Evolutionary conservation across 768 basidiomycete species (phyloP).

Genomic region (Guyanaporus albipodus): DNA sequence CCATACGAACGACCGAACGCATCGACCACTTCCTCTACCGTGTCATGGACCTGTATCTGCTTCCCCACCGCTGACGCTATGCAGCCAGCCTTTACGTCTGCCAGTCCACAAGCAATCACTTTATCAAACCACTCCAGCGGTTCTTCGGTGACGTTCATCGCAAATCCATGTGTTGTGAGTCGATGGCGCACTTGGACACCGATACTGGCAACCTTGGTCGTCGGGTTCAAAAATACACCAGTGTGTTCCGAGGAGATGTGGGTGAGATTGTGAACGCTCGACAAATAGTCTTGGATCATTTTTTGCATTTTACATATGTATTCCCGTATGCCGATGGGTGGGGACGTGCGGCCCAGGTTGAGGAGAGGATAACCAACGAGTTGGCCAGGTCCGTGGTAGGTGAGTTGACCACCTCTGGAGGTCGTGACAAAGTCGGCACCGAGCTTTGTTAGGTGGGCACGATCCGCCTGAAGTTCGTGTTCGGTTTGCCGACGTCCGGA

Average conservation of each 20-base stretch:
- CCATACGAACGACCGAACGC: constrained; percentile 47
- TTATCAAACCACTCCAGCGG: constrained; percentile 82
- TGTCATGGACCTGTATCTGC: constrained; percentile 41
- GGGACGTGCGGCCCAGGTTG: constrained; percentile 77
- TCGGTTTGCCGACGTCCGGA: constrained; percentile 83
- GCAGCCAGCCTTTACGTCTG: constrained; percentile 74
- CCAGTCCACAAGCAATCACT: constrained; percentile 88
- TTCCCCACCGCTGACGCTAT: constrained; percentile 46
- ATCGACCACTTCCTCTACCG: constrained; percentile 48
- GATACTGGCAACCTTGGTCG: constrained; percentile 89
- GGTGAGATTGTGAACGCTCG: constrained; percentile 53
- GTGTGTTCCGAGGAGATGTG: constrained; percentile 72
- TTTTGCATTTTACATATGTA: constrained; percentile 85
- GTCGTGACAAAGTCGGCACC: constrained; percentile 88
- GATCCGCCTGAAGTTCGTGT: constrained; percentile 55
- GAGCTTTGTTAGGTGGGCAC: constrained; percentile 57
- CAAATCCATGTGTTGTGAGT: constrained; percentile 92
- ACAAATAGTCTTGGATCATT: constrained; percentile 60
- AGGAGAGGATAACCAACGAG: constrained; percentile 93
- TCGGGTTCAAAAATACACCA: constrained; percentile 81
- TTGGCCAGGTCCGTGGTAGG: constrained; percentile 97
- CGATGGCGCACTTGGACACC: constrained; percentile 95
- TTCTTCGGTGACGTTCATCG: constrained; percentile 82
- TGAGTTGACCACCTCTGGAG: constrained; percentile 86
- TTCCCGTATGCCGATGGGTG: constrained; percentile 66